Base-by-base conservation (phyloP, 1,284 basidiomycete species). In the Anthracocystis panici-leucophaei region DNA sequence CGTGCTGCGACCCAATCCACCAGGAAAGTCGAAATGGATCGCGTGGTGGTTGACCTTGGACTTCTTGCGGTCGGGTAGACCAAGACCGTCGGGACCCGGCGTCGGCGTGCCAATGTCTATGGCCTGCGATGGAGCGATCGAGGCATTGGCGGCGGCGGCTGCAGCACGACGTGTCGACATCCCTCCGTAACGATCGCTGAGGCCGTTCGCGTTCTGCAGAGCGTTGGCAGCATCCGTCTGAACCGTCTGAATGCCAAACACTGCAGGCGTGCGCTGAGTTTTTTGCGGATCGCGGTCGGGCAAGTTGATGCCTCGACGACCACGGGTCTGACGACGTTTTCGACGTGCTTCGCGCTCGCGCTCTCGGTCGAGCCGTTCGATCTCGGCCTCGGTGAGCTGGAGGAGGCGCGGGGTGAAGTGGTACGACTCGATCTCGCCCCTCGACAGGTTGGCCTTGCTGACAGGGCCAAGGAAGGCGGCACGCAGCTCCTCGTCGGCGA, bases 261-360 rank as follows among this genome's bases (percentile, higher is more conserved):
- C 75, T 20, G 81, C 82, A 2, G 82, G 78, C 29, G 83, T 82
- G 40, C 97, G 91, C 85, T 92, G 92, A 10, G 97, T 98, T 86
- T 94, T 91, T 82, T 92, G 90, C 3, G 94, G 92, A 75, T 99
- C 96, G 57, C 95, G 91, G 83, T 99, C 97, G 0, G 96, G 95
- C 16, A 98, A 87, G 2, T 91, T 90, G 70, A 97, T 88, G n/a
- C 94, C 95, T 52, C 95, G 89, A 57, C 95, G 89, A 14, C 93
- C 94, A 66, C 95, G 90, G 0, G 93, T 94, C 78, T 93, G 92
- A 51, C 95, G 89, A 69, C 89, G 88, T 86, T 95, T 93, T 70
- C 93, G 89, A 46, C 94, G 90, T 73, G 93, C 89, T 78, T 98
- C 94, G 86, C 93, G 93, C 86, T 97, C 96, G 58, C 94, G 90